Base-by-base conservation (phyloP, 2,329 filamentous ascomycete genomes). In the Conoideocrella luteorostrata region DNA sequence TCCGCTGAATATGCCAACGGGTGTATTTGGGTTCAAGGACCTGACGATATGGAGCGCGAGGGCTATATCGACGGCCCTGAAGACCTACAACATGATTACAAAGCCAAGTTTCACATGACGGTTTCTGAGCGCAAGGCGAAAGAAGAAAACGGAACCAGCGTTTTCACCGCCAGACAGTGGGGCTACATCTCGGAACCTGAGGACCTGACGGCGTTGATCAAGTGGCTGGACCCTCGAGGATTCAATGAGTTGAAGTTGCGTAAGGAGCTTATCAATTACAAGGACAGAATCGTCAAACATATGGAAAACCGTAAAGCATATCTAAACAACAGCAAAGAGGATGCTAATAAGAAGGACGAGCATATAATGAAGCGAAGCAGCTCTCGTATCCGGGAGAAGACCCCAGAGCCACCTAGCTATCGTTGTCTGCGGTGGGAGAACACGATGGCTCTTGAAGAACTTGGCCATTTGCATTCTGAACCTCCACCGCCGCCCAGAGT, bases 11-110 rank as follows among this genome's bases (percentile, higher is more conserved):
- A 97, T 59, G 90, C 91, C 32, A 98, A 97, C 60, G 93, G 88
- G 7, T 87, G 91, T 46, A 77, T 98, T 45, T 98, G 93, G 93
- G 82, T 98, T 12, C 93, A 98, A 64, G 93, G 93, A 0, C 93
- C 93, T 0, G 88, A 95, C 60, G 83, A 91, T 45, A 78, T 95
- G 59, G 90, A 95, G 64, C 78, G 86, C 3, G 76, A 86, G 53
- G 89, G 89, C 5, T 95, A 91, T 59, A 88, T 95, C 52, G 88
- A 96, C 50, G 72, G 93, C 52, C 69, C 76, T 0, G 69, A 79
- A 6, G 82, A 88, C 15, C 75, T 83, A 47, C 78, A 88, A 60
- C 77, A 82, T 45, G 81, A 88, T 57, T 95, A 96, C 62, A 77
- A 79, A 58, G 74, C 77, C 46, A 79, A 82, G 51, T 93, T 93